Conservation (phyloP, 1,284 basidiomycete species). For the Lentinula novae-zelandiae region DNA sequence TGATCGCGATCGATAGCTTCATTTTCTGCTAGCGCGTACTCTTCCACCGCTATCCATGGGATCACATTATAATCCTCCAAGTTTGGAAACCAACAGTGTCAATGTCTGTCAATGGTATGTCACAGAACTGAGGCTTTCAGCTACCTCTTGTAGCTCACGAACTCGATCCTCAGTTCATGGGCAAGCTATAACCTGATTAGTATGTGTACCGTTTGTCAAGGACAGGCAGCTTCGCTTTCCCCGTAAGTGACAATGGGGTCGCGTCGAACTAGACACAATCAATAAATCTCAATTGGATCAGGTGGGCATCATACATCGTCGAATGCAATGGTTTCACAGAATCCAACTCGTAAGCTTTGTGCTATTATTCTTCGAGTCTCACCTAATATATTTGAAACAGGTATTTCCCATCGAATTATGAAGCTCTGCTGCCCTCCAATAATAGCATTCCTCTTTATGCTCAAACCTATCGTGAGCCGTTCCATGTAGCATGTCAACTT, state of each 20-base stretch:
- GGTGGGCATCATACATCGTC: neutral
- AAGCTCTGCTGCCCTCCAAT: neutral
- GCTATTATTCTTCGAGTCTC: neutral
- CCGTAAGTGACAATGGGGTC: neutral
- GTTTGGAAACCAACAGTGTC: neutral
- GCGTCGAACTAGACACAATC: too few relatives aligned
- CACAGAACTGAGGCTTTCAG: too few relatives aligned
- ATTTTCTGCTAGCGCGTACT: neutral
- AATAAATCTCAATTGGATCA: neutral
- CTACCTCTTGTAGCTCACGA: neutral
- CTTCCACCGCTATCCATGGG: neutral
- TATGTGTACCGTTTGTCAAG: constrained; percentile 10
- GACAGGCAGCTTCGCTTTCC: neutral
- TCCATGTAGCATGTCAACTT: neutral
- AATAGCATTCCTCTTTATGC: constrained; percentile 1
- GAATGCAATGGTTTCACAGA: neutral
- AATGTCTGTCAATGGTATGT: constrained; percentile 8
- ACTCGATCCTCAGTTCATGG: constrained; percentile 2
- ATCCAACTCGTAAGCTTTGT: neutral
- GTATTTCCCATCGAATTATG: neutral
- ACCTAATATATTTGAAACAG: neutral
- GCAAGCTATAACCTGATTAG: constrained; percentile 9
- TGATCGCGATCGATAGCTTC: neutral
- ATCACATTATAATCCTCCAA: constrained; percentile 7
- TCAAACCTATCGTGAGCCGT: constrained; percentile 5